These are phyloP conservation scores for Ceratobasidium sp. DNA, from an alignment of 1,284 basidiomycete species.

Conservation along the genomic window DNA sequence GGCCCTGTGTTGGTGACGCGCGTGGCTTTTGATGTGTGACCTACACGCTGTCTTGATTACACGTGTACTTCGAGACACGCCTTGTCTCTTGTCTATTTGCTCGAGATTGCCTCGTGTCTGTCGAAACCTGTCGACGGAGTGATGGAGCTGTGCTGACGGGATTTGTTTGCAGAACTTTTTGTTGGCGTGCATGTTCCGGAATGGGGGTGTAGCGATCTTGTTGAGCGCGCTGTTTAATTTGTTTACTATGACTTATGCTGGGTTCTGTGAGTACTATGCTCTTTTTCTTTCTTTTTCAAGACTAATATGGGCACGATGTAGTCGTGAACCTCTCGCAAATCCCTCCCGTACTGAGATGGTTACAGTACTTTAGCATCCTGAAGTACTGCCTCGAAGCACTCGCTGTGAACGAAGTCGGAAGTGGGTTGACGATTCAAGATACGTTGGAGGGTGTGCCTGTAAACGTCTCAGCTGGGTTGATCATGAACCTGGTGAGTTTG, in stretches of 20 bases:
- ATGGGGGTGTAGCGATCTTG: slow-evolving; percentile 89
- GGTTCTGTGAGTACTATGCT: slow-evolving; percentile 63
- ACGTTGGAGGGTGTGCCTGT: slow-evolving; percentile 82
- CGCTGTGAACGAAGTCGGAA: slow-evolving; percentile 87
- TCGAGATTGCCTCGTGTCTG: no score
- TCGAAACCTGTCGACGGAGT: no score
- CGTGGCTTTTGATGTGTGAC: no score
- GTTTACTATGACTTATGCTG: slow-evolving; percentile 83
- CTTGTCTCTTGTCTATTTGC: no score
- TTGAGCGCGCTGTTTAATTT: slow-evolving; percentile 78
- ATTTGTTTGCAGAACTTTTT: slow-evolving; percentile 78
- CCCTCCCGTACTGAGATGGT: slow-evolving; percentile 85
- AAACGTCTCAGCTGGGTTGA: slow-evolving; percentile 77
- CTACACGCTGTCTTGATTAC: no score
- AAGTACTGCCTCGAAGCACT: slow-evolving; percentile 80
- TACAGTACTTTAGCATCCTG: slow-evolving; percentile 80
- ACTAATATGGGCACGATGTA: slow-evolving; percentile 46
- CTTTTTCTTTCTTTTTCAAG: background rate
- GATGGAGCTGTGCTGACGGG: no score
- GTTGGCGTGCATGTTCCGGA: slow-evolving; percentile 79
- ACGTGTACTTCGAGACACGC: no score
- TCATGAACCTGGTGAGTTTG: slow-evolving; percentile 74
- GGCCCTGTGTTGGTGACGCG: no score
- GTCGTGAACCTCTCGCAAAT: slow-evolving; percentile 82
- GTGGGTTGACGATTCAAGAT: slow-evolving; percentile 85